phyloP scores from a whole-genome alignment of 805 yeast genomes.

The Nakazawaea laoshanensis region DNA sequence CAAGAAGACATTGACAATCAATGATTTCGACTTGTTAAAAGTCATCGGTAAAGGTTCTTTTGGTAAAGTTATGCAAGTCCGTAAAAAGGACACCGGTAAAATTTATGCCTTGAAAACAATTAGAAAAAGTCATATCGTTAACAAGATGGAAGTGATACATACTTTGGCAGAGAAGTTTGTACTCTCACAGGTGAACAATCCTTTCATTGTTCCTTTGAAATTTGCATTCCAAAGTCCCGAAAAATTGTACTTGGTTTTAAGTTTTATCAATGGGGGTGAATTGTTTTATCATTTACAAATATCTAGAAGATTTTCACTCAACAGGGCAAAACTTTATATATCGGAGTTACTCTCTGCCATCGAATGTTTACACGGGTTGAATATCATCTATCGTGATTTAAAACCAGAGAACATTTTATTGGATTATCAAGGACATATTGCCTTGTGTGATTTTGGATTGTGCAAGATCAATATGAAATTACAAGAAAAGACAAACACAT shows the following conservation, averaged over 20 bases:
- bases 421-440: conserved; percentile 97
- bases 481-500: conserved; percentile 79
- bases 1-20: conserved; percentile 68
- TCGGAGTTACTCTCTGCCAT: conserved; percentile 91
- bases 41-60: conserved; percentile 98
- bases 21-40: conserved; percentile 86
- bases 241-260: conserved; percentile 80
- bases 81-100: conserved; percentile 90
- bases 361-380: conserved; percentile 83
- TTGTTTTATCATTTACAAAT: conserved; percentile 88
- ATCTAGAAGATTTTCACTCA: conserved; percentile 81
- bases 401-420: conserved; percentile 93
- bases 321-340: conserved; percentile 86
- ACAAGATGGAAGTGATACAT: conserved; percentile 91
- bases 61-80: conserved; percentile 98
- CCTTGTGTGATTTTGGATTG: conserved; percentile 93
- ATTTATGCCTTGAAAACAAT: conserved; percentile 92
- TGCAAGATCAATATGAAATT: conserved; percentile 93
- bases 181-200: conserved; percentile 84
- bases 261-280: conserved; percentile 96
- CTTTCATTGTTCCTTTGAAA: conserved; percentile 93
- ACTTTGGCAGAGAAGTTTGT: conserved; percentile 96
- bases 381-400: conserved; percentile 90
- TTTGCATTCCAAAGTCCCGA: conserved; percentile 97
- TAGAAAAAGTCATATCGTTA: conserved; percentile 89